Percentiles rank a stretch among this genome's conserved stretches.
These are phyloP conservation scores for Coniella vitis DNA, from an alignment of 2,329 filamentous ascomycete genomes.

Conservation along the genomic window DNA sequence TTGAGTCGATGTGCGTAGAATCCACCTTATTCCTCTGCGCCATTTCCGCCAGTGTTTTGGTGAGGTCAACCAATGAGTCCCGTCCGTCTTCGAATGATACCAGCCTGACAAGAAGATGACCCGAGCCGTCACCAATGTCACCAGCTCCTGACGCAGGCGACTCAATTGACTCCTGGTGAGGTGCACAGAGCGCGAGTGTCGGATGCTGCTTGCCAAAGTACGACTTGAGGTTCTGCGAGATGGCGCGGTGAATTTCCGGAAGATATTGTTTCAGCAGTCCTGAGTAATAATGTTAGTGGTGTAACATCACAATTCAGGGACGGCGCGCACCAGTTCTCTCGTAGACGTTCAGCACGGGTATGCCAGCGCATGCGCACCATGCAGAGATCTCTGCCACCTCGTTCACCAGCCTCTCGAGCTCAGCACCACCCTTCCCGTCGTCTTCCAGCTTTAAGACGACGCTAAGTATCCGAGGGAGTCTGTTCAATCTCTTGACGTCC, in stretches of 20 bases:
- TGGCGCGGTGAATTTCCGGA: constrained; percentile 72
- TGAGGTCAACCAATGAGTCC: constrained; percentile 91
- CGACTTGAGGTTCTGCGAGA: constrained; percentile 71
- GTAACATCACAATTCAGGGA: not conserved
- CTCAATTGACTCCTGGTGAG: constrained; percentile 56
- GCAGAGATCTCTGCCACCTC: constrained; percentile 88
- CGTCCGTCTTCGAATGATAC: constrained; percentile 84
- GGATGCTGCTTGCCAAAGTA: constrained; percentile 81
- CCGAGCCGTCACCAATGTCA: constrained; percentile 33
- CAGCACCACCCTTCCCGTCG: constrained; percentile 61
- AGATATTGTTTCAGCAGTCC: constrained; percentile 86
- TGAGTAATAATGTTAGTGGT: constrained; percentile 30
- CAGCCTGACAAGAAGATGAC: constrained; percentile 59
- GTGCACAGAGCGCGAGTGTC: constrained; percentile 63
- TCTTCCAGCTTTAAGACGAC: constrained; percentile 73
- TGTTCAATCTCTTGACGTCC: constrained; percentile 69
- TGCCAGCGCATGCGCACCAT: constrained; percentile 87
- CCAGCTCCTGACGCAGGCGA: constrained; percentile 35
- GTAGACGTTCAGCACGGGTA: constrained; percentile 82
- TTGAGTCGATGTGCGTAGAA: constrained; percentile 72
- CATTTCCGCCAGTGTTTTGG: constrained; percentile 91
- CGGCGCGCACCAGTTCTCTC: constrained; percentile 68
- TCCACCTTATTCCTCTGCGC: constrained; percentile 80
- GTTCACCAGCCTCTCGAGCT: constrained; percentile 76
- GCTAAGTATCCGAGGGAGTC: constrained; percentile 79